phyloP scores from a whole-genome alignment of 768 basidiomycete genomes.

The Pleurotus salmoneostramineus region DNA sequence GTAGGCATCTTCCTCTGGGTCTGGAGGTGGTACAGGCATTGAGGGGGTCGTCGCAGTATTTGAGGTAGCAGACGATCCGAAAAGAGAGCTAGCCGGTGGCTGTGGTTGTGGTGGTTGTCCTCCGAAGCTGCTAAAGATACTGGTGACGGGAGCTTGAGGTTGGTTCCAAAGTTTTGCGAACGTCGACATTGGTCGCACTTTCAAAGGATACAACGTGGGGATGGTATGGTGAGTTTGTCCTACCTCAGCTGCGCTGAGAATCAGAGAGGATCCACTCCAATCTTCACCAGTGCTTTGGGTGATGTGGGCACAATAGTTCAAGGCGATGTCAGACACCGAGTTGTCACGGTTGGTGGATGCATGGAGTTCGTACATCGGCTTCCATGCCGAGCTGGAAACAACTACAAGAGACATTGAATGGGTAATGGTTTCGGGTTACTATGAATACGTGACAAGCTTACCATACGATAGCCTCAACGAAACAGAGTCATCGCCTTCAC shows the following conservation, averaged over 20 bases:
- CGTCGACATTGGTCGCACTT: conserved; percentile 19
- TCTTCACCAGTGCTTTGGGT: conserved; percentile 57
- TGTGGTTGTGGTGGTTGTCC: no score
- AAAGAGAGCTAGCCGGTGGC: no score
- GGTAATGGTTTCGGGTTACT: conserved; percentile 13
- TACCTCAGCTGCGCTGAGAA: conserved; percentile 46
- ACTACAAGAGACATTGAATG: conserved; percentile 26
- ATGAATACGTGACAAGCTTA: no score
- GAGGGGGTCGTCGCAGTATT: not conserved
- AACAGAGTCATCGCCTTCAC: conserved; percentile 28
- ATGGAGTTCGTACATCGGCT: conserved; percentile 55
- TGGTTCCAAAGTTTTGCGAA: not conserved
- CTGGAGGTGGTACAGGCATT: not conserved
- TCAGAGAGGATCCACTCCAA: conserved; percentile 48
- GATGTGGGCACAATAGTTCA: conserved; percentile 55
- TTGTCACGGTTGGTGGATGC: conserved; percentile 43
- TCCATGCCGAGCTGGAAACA: conserved; percentile 48
- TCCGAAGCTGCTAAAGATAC: no score
- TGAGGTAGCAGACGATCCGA: not conserved
- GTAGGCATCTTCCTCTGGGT: conserved; percentile 21
- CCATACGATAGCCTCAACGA: conserved; percentile 49
- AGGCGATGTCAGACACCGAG: conserved; percentile 36
- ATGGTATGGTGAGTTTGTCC: conserved; percentile 29
- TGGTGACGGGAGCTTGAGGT: not conserved
- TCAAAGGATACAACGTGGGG: conserved; percentile 27